Conservation (phyloP, 139 green algal species). For the Choricystis sp. region DNA sequence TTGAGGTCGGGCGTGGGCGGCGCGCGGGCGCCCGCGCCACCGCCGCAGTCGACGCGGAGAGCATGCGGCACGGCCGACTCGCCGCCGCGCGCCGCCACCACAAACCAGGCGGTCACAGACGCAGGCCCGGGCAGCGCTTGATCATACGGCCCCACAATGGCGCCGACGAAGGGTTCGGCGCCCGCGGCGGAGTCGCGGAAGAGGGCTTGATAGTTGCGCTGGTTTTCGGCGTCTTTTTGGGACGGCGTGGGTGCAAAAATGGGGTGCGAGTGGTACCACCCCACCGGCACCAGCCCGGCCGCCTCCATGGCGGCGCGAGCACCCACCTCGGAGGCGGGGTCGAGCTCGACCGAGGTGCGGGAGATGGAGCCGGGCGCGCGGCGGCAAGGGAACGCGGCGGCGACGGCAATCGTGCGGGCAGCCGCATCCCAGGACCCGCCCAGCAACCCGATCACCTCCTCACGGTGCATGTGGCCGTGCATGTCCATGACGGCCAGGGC, state of each 20-base stretch:
- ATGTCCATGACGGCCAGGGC: conserved; percentile 44
- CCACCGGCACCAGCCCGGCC: conserved; percentile 34
- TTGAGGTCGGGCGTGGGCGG: background rate
- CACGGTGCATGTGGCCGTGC: conserved; percentile 37
- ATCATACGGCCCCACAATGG: conserved; percentile 70
- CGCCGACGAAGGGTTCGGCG: conserved; percentile 62
- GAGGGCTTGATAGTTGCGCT: conserved; percentile 69
- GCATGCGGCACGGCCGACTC: background rate
- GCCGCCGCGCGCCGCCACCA: background rate
- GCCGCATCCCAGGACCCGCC: conserved; percentile 35
- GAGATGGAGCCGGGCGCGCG: conserved; percentile 13
- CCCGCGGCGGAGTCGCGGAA: conserved; percentile 26
- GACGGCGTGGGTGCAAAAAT: conserved; percentile 52
- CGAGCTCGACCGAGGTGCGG: conserved; percentile 54
- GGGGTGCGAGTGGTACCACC: conserved; percentile 73
- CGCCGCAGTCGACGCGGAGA: background rate
- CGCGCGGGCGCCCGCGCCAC: no score
- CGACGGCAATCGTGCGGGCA: conserved; percentile 17
- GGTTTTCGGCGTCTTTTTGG: conserved; percentile 70
- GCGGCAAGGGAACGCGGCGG: conserved; percentile 36
- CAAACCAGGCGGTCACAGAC: background rate
- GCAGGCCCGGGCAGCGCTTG: conserved; percentile 23
- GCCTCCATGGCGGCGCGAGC: conserved; percentile 32
- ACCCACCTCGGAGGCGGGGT: conserved; percentile 44
- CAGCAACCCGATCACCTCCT: conserved; percentile 50